A percentile compares a stretch with the other conserved stretches of the same genome.
Conservation (phyloP, 129 eudicot genomes). For the Flaveria trinervia region DNA sequence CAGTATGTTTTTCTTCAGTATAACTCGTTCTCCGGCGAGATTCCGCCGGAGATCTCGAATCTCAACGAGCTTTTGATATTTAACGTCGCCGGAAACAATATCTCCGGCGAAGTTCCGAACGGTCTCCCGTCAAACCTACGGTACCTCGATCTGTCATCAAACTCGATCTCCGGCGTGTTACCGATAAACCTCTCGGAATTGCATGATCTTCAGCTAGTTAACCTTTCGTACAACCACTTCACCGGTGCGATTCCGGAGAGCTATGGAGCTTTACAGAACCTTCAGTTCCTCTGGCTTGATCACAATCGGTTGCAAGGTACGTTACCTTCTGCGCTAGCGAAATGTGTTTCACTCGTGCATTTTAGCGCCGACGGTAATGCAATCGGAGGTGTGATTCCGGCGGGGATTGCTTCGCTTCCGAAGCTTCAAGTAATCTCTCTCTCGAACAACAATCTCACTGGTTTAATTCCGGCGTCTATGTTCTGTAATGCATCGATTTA, state of each 20-base stretch:
- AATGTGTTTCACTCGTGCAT: slow-evolving; percentile 62
- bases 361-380: slow-evolving; percentile 70
- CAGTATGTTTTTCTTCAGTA: slow-evolving; percentile 54
- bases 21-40: slow-evolving; percentile 61
- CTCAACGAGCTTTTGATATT: slow-evolving; percentile 44
- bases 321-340: slow-evolving; percentile 71
- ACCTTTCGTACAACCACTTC: slow-evolving; percentile 56
- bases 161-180: slow-evolving; percentile 56
- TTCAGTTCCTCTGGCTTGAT: slow-evolving; percentile 60
- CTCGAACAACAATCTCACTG: slow-evolving; percentile 53
- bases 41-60: slow-evolving; percentile 48
- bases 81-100: slow-evolving; percentile 57
- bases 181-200: slow-evolving; percentile 49
- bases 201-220: slow-evolving; percentile 39
- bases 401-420: slow-evolving; percentile 57
- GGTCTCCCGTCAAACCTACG: slow-evolving; percentile 47
- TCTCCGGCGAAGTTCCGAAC: slow-evolving; percentile 60
- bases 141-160: slow-evolving; percentile 55
- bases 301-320: slow-evolving; percentile 57
- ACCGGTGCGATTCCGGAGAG: slow-evolving; percentile 69
- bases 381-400: slow-evolving; percentile 63
- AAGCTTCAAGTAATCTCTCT: slow-evolving; percentile 55
- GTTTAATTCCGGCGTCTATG: slow-evolving; percentile 51
- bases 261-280: slow-evolving; percentile 51
- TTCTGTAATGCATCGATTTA: slow-evolving; percentile 47